phyloP scores from a whole-genome alignment of 208 protist species.

The Tritrichomonas foetus region DNA sequence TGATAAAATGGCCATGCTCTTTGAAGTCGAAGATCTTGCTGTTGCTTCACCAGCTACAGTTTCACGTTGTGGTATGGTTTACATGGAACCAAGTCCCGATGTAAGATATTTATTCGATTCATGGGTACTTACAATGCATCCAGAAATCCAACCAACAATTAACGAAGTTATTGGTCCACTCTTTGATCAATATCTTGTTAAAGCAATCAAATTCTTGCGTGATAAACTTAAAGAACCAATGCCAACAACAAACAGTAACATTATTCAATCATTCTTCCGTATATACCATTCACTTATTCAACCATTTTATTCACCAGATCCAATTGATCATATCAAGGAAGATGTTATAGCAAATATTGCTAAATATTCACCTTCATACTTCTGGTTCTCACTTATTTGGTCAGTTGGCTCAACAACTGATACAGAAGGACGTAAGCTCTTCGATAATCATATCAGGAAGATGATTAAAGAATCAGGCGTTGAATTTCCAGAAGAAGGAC shows the following conservation, averaged over 20 bases:
- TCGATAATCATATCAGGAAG: slow-evolving; percentile 81
- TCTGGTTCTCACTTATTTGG: slow-evolving; percentile 92
- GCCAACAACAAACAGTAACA: slow-evolving; percentile 81
- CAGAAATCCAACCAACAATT: slow-evolving; percentile 44
- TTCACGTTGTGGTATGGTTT: slow-evolving; percentile 87
- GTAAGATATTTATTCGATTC: slow-evolving; percentile 51
- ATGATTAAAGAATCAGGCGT: slow-evolving; percentile 64
- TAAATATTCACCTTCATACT: slow-evolving; percentile 60
- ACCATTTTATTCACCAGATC: slow-evolving; percentile 69
- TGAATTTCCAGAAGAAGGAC: slow-evolving; percentile 69
- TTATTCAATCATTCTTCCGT: slow-evolving; percentile 79
- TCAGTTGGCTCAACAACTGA: slow-evolving; percentile 87
- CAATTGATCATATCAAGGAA: slow-evolving; percentile 32
- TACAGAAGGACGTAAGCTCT: slow-evolving; percentile 70
- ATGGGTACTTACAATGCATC: slow-evolving; percentile 52
- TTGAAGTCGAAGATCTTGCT: slow-evolving; percentile 65
- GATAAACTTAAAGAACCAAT: slow-evolving; percentile 78
- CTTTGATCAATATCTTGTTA: slow-evolving; percentile 73
- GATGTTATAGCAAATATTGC: neutral
- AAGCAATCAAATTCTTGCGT: slow-evolving; percentile 78
- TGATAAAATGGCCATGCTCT: slow-evolving; percentile 61
- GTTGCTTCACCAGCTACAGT: slow-evolving; percentile 73
- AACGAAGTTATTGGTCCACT: slow-evolving; percentile 55
- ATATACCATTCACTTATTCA: slow-evolving; percentile 76
- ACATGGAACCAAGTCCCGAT: slow-evolving; percentile 76